phyloP scores from a whole-genome alignment of 2,329 filamentous ascomycete species.

The Botrytis squamosa region DNA sequence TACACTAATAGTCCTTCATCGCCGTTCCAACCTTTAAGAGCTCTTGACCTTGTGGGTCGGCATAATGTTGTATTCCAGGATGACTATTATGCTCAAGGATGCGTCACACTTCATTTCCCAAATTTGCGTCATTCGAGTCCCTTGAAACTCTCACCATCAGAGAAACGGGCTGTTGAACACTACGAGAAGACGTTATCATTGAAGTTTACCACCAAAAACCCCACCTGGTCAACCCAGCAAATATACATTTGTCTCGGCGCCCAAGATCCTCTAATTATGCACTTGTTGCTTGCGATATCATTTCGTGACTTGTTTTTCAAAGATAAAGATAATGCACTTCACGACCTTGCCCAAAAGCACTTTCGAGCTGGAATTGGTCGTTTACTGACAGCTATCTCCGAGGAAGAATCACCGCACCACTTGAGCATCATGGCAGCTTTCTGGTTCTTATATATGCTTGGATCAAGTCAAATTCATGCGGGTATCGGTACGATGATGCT shows the following conservation, averaged over 20 bases:
- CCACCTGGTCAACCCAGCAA: slow-evolving; percentile 9
- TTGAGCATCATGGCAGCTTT: slow-evolving; percentile 11
- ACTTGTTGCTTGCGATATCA: slow-evolving; percentile 9
- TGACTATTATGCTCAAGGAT: not conserved
- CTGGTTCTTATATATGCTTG: slow-evolving; percentile 18
- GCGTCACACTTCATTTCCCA: not conserved
- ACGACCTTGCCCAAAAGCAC: not conserved
- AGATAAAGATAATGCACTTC: slow-evolving; percentile 1
- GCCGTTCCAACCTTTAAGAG: not conserved
- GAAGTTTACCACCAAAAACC: slow-evolving; percentile 9
- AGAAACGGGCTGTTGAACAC: slow-evolving; percentile 4
- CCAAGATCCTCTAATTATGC: slow-evolving; percentile 18
- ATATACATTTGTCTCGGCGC: slow-evolving; percentile 10
- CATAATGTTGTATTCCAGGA: not conserved
- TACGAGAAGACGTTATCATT: slow-evolving; percentile 3
- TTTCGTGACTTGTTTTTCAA: slow-evolving; percentile 7
- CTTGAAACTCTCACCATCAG: slow-evolving; percentile 3
- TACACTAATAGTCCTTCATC: not conserved
- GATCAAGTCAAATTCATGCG: slow-evolving; percentile 4
- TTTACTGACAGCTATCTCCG: slow-evolving; percentile 7
- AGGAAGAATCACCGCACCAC: not conserved
- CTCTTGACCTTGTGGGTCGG: not conserved
- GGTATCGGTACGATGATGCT: slow-evolving; percentile 13
- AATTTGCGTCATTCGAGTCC: not conserved
- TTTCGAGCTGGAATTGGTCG: slow-evolving; percentile 12